These are phyloP conservation scores for Phialocephala subalpina DNA, from an alignment of 2,329 filamentous ascomycete species.

Conservation along the genomic window DNA sequence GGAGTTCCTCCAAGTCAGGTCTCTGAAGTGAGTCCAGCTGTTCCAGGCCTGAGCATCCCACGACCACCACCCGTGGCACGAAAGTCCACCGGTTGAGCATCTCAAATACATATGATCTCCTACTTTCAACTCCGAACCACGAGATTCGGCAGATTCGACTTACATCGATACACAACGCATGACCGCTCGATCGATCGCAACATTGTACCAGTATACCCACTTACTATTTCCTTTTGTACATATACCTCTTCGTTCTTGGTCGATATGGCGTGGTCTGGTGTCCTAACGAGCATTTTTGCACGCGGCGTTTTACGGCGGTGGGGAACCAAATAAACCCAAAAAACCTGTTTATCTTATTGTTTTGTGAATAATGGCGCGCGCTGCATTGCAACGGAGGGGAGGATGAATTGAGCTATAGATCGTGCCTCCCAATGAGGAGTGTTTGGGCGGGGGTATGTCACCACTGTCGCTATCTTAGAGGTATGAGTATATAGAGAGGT, in stretches of 20 bases:
- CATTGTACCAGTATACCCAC: conserved; percentile 18
- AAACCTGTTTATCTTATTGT: conserved; percentile 7
- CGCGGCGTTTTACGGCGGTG: not conserved
- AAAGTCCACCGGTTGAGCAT: conserved; percentile 21
- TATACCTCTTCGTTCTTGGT: conserved; percentile 16
- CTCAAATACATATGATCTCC: not conserved
- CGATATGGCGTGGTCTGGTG: conserved; percentile 1
- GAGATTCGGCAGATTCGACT: not conserved
- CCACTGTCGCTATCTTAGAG: conserved; percentile 1
- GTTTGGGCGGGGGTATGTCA: not conserved
- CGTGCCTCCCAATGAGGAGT: not conserved
- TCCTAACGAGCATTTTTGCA: not conserved
- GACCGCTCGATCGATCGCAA: not conserved
- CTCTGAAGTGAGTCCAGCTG: conserved; percentile 32
- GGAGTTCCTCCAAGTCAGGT: conserved; percentile 41
- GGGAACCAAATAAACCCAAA: not conserved
- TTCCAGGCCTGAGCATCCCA: conserved; percentile 19
- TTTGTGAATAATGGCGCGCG: conserved; percentile 9
- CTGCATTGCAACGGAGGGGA: not conserved
- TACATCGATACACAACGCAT: not conserved
- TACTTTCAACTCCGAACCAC: not conserved
- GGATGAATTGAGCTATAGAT: not conserved
- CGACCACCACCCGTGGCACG: conserved; percentile 9
- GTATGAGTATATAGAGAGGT: not conserved
- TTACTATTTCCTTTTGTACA: conserved; percentile 19